Evolutionary conservation across 192 early-diverging fungal genomes (phyloP), one percentile per base, ranked within the genome.

Genomic region (Backusella parvicylindrica): DNA sequence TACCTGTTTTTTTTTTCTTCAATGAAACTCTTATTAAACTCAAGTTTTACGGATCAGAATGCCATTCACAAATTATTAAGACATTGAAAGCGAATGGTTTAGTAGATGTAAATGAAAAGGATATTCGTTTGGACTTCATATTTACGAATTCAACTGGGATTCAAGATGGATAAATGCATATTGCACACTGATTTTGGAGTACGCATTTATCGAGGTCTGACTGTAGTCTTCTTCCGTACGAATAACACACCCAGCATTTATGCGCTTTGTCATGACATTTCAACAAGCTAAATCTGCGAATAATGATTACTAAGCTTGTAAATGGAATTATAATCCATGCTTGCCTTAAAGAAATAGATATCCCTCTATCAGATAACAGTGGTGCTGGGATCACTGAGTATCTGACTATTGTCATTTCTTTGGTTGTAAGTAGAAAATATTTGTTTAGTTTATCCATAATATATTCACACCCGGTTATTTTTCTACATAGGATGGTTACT

Each of bases 281-380:
- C n/a, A n/a, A n/a, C n/a, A n/a, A n/a, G n/a, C n/a, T n/a, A n/a
- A n/a, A n/a, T n/a, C n/a, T n/a, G n/a, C n/a, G n/a, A n/a, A n/a
- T n/a, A n/a, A n/a, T n/a, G n/a, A n/a, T n/a, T n/a, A n/a, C n/a
- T n/a, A n/a, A n/a, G n/a, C n/a, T n/a, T n/a, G n/a, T n/a, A n/a
- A n/a, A n/a, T n/a, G n/a, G n/a, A 63, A 63, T 63, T 23, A 63
- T 63, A 63, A 23, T 63, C 56, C 56, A 23, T 63, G 56, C 13
- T 63, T 63, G 56, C 56, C 56, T 63, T 63, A 23, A 63, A 63
- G 56, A 63, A 63, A 63, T 63, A 63, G 56, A 63, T 63, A 63
- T 63, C 21, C 56, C 56, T 63, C 56, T 23, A 63, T 63, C 56
- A 63, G 56, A 63, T 63, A 63, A 63, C 56, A 63, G 6, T 23